Evolutionary conservation across 2,329 filamentous ascomycete species (phyloP).

Genomic region (Lecanosticta acicola): DNA sequence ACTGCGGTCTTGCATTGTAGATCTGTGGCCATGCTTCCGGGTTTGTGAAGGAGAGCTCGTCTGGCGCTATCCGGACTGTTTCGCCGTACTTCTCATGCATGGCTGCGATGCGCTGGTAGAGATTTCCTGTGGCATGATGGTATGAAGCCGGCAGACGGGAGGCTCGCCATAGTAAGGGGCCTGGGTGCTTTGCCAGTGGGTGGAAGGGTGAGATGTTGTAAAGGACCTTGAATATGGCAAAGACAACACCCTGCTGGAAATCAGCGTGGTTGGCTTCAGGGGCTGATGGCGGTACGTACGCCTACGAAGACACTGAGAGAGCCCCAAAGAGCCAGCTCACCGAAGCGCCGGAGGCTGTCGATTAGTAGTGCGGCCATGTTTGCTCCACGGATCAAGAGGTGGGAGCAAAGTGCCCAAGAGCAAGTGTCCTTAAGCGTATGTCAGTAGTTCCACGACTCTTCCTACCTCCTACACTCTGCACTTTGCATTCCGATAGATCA

Average conservation of each 20-base stretch:
- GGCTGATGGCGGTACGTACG: not conserved
- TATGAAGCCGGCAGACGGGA: constrained; percentile 19
- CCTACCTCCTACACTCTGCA: too few species aligned
- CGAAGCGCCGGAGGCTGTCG: not conserved
- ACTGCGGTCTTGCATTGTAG: constrained; percentile 23
- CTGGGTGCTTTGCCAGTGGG: constrained; percentile 21
- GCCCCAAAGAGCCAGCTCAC: not conserved
- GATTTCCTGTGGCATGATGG: constrained; percentile 18
- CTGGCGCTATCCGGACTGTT: constrained; percentile 27
- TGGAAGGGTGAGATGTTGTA: constrained; percentile 26
- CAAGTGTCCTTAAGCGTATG: too few species aligned
- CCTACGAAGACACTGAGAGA: not conserved
- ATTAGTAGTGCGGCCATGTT: not conserved
- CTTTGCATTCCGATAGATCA: too few species aligned
- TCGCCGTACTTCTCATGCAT: constrained; percentile 25
- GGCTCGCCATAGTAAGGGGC: constrained; percentile 19
- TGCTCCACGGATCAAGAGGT: too few species aligned
- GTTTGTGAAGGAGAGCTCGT: constrained; percentile 26
- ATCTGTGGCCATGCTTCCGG: constrained; percentile 24
- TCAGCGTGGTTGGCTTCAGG: not conserved
- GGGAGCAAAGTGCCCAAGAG: too few species aligned
- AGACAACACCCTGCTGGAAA: not conserved
- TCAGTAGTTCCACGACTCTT: too few species aligned
- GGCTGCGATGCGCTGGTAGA: constrained; percentile 21
- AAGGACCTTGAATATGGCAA: constrained; percentile 1